Evolutionary conservation across 129 eudicot species (phyloP).

Genomic region (Pulicaria dysenterica): DNA sequence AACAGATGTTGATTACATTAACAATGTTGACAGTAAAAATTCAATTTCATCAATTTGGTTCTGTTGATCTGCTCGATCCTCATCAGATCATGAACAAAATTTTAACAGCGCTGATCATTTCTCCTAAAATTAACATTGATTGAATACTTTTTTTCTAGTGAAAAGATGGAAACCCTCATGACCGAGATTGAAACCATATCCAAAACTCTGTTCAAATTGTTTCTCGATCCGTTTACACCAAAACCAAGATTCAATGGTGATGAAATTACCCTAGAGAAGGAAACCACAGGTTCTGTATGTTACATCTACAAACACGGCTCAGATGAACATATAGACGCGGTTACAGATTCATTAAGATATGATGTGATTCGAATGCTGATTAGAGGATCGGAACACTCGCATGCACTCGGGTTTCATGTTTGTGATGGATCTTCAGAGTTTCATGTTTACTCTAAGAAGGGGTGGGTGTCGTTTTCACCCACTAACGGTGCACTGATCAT

Average conservation of each 20-base stretch:
- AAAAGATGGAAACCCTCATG: slow-evolving; percentile 54
- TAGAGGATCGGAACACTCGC: slow-evolving; percentile 75
- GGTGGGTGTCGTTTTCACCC: slow-evolving; percentile 71
- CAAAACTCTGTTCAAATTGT: slow-evolving; percentile 30
- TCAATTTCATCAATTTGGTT: too few species aligned
- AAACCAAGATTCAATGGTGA: slow-evolving; percentile 25
- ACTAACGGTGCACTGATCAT: slow-evolving; percentile 47
- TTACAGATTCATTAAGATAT: slow-evolving; percentile 48
- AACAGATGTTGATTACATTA: not conserved
- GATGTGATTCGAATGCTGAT: slow-evolving; percentile 84
- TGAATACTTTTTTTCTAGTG: slow-evolving; percentile 34
- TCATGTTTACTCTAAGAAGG: slow-evolving; percentile 90
- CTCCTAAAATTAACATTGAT: too few species aligned
- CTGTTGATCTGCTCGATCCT: too few species aligned
- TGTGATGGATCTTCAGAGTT: slow-evolving; percentile 71
- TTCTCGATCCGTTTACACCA: slow-evolving; percentile 19
- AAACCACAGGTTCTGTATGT: slow-evolving; percentile 47
- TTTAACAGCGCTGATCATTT: too few species aligned
- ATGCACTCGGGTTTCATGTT: slow-evolving; percentile 64
- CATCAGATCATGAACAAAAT: not conserved
- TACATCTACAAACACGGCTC: slow-evolving; percentile 56
- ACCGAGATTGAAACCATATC: slow-evolving; percentile 48
- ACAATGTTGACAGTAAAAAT: too few species aligned
- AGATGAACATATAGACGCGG: not conserved
- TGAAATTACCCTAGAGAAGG: slow-evolving; percentile 27